Evolutionary conservation across 371 early-diverging fungal genomes (phyloP), one percentile per base, ranked within the genome.

Genomic region (Mucor irregularis): DNA sequence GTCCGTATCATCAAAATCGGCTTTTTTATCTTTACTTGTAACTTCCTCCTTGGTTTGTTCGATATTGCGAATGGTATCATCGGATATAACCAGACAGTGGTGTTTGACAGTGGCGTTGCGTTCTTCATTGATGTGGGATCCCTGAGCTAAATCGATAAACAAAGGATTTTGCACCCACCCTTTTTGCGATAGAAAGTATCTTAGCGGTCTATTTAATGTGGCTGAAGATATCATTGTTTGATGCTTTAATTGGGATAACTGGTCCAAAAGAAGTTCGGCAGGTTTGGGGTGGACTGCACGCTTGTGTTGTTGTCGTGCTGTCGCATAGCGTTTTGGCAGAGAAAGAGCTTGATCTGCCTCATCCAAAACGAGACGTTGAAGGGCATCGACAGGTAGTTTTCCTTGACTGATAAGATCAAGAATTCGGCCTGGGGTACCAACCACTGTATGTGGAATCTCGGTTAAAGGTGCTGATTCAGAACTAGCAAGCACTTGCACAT

Each of bases 301-400:
- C 21, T 74, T 73, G 13, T 44, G 30, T 38, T 83, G 76, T 44
- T 82, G 66, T 14, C 66, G 73, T 11, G 73, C 40, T 1, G 86
- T 66, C 0, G 84, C 88, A 62, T 78, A 86, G 0, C 90, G 76
- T 45, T 67, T 67, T 2, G 84, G 85, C 2, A 88, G 62, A 16
- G 80, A 65, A 10, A 91, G 66, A 13, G 90, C 77, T 64, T 86
- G 84, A 57, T 93, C 93, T 0, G 82, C 89, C 61, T 93, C 93
- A 53, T 93, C 94, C 29, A 93, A 47, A 0, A 89, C 75, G 3
- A 93, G 45, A 2, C 78, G 76, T 33, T 87, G 77, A 9, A 90
- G 59, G 3, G 65, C 56, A 5, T 74, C 56, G 0, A 80, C 46
- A 47, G 84, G 83, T 29, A 86, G 42, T 5, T 60, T 50, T 0